These are phyloP conservation scores for Ambrosia hybrid DNA, from an alignment of 140 eudicot species.

Conservation along the genomic window DNA sequence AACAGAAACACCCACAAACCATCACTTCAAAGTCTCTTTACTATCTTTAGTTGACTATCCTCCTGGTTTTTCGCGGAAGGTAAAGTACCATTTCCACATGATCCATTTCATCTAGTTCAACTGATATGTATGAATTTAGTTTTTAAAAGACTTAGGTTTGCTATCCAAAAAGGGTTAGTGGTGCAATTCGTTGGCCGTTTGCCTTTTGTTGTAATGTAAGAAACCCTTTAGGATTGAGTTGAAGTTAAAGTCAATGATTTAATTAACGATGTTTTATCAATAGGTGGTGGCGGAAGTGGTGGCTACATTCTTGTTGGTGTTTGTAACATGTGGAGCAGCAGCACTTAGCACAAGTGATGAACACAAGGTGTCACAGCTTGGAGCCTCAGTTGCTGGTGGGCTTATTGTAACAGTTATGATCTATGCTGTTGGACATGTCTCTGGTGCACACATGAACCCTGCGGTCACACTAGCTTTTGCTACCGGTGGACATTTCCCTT, in stretches of 20 bases:
- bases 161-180: too few species aligned
- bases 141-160: too few species aligned
- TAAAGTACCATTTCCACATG: not conserved
- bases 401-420: slow-evolving; percentile 77
- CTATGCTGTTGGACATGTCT: slow-evolving; percentile 73
- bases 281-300: slow-evolving; percentile 67
- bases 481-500: slow-evolving; percentile 60
- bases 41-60: slow-evolving; percentile 34
- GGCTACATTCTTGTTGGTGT: slow-evolving; percentile 64
- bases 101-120: not conserved
- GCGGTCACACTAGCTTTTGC: slow-evolving; percentile 97
- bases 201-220: too few species aligned
- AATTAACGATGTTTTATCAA: not conserved
- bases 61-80: slow-evolving; percentile 53
- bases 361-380: slow-evolving; percentile 38
- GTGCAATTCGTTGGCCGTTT: too few species aligned
- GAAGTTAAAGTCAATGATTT: not conserved
- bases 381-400: slow-evolving; percentile 64
- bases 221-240: too few species aligned
- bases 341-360: slow-evolving; percentile 43
- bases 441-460: slow-evolving; percentile 90
- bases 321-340: slow-evolving; percentile 65
- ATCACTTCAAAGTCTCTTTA: not conserved
- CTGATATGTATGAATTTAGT: too few species aligned
- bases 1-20: slow-evolving; percentile 5